A percentile compares a stretch with the other conserved stretches of the same genome.
Evolutionary conservation across 2,329 filamentous ascomycete genomes (phyloP).

Genomic region (Penicillium sp.): DNA sequence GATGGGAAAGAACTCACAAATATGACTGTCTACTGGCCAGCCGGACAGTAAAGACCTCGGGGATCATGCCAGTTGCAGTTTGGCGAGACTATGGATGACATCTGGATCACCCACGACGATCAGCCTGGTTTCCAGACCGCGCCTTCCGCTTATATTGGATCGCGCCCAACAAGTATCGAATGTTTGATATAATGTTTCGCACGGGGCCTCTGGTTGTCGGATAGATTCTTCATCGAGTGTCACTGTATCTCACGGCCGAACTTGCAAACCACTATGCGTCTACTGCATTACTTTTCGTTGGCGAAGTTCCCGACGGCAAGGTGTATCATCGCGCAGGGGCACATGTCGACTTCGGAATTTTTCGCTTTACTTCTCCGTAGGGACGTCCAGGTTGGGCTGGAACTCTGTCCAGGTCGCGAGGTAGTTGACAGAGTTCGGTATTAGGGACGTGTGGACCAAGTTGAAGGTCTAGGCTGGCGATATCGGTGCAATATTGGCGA

Average conservation of each 20-base stretch:
- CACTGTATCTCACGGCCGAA: constrained; percentile 52
- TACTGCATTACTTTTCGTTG: constrained; percentile 57
- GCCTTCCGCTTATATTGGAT: constrained; percentile 55
- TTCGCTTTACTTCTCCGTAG: constrained; percentile 63
- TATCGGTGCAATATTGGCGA: constrained; percentile 65
- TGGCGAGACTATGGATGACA: constrained; percentile 51
- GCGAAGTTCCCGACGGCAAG: constrained; percentile 35
- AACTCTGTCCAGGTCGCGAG: constrained; percentile 64
- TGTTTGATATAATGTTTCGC: constrained; percentile 59
- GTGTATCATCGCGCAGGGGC: constrained; percentile 59
- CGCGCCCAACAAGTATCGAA: constrained; percentile 51
- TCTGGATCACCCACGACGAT: constrained; percentile 51
- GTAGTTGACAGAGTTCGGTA: constrained; percentile 58
- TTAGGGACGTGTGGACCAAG: constrained; percentile 61
- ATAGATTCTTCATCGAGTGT: constrained; percentile 55
- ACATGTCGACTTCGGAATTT: constrained; percentile 62
- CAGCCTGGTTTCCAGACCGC: constrained; percentile 50
- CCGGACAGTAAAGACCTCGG: constrained; percentile 52
- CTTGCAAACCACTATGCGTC: constrained; percentile 54
- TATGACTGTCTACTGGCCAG: constrained; percentile 58
- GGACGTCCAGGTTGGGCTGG: constrained; percentile 58
- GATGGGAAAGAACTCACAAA: constrained; percentile 59
- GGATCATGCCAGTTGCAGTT: constrained; percentile 62
- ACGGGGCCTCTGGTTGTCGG: constrained; percentile 54
- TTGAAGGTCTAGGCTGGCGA: constrained; percentile 54